Evolutionary conservation across 306 rosid species (phyloP).

Genomic region (Gleditsia sinensis): DNA sequence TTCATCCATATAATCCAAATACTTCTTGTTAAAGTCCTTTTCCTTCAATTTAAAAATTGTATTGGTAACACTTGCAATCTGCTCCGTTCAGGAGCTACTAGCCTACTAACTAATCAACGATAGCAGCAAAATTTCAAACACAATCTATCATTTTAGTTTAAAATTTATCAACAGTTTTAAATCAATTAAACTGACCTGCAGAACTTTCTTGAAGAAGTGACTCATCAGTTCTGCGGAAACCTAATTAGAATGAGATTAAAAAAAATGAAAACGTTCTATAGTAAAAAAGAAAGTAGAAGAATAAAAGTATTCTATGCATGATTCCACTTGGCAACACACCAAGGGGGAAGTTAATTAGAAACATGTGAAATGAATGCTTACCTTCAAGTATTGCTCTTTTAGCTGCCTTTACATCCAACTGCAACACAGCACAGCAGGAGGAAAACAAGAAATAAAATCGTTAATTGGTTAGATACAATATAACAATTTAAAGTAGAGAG

Average conservation of each 20-base stretch:
- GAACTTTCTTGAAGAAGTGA: conserved; percentile 75
- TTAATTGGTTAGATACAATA: background rate
- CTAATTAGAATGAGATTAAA: conserved; percentile 37
- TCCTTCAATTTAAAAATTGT: background rate
- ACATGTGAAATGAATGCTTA: conserved; percentile 31
- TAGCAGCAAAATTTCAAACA: conserved; percentile 14
- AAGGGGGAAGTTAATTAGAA: background rate
- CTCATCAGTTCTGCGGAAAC: conserved; percentile 82
- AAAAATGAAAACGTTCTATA: conserved; percentile 18
- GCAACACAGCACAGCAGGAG: conserved; percentile 37
- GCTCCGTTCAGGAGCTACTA: background rate
- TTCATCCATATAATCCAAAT: background rate
- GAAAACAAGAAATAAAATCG: conserved; percentile 28
- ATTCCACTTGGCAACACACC: background rate
- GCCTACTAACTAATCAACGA: background rate
- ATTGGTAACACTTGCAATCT: background rate
- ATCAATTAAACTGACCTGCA: conserved; percentile 50
- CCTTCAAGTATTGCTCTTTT: conserved; percentile 86
- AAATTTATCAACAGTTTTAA: conserved; percentile 21
- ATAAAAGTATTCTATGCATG: background rate
- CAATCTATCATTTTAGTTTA: background rate
- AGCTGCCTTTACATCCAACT: conserved; percentile 81
- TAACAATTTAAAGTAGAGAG: conserved; percentile 4
- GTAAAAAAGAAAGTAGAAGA: conserved; percentile 5
- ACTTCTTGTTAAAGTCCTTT: background rate